Base-by-base conservation (phyloP, 2,329 filamentous ascomycete species). In the Talaromyces verruculosus region DNA sequence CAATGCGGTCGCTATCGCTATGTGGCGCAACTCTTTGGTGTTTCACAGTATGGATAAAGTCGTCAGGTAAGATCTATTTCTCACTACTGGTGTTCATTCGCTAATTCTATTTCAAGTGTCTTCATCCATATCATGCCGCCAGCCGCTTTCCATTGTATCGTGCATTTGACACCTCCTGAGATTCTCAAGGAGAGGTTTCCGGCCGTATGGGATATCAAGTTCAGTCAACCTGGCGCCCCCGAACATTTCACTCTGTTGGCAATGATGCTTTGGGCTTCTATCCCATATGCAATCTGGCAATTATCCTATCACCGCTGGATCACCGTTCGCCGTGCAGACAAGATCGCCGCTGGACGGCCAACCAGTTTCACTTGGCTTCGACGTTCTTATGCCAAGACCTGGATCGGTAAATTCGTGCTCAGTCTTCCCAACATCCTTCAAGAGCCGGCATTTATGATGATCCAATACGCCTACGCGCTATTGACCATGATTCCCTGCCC, bases 71-170 rank as follows among this genome's bases (percentile, higher is more conserved):
- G 81, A 70, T 58, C 41, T 15, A 43, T 53, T 6, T 39, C 11
- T 39, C 25, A 25, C 61, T 37, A 53, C 22, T 22, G 5, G 37
- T 5, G n/a, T n/a, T n/a, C 19, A 51, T n/a, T 13, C 5, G 15
- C 37, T 60, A 60, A 39, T 13, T 2, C 10, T 28, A 5, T 39
- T 35, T 11, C 35, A 68, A 90, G 88, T 77, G 85, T 99, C n/a
- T 99, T 99, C 81, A 97, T 99, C 71, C 95, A 99, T 78, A 96
- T 99, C 73, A 99, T 99, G 94, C 95, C 95, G 0, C 97, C 93
- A 70, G 94, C 91, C 5, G 92, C 93, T 1, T 85, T 99, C 13
- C 95, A 99, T 78, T 96, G 92, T 75, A 84, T 99, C 15, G 91
- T 97, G 17, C 95, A 99, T 76, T 84, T 98, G 22, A 84, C 93